Evolutionary conservation across 78 protist genomes (phyloP).

Genomic region (Dictyostelium capitatum): DNA sequence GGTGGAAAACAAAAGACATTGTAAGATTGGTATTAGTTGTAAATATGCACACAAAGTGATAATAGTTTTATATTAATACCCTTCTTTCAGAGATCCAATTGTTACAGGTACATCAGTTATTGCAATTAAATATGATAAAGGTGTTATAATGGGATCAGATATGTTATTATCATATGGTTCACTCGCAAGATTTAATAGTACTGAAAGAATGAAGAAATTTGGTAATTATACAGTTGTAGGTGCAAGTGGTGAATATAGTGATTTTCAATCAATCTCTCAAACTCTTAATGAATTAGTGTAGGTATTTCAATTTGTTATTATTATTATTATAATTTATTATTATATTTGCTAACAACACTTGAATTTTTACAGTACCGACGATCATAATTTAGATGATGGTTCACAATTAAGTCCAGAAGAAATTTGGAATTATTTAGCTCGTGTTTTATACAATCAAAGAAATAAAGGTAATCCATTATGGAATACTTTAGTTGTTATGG

Average conservation of each 20-base stretch:
- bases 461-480: conserved; percentile 90
- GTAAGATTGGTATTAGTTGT: neutral
- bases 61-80: neutral
- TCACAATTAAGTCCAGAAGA: conserved; percentile 69
- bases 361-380: conserved; percentile 27
- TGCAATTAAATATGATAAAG: conserved; percentile 94
- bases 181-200: conserved; percentile 90
- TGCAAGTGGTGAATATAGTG: conserved; percentile 93
- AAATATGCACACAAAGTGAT: neutral
- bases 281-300: conserved; percentile 83
- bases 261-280: conserved; percentile 91
- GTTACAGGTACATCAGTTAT: conserved; percentile 96
- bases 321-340: neutral
- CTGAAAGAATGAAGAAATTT: conserved; percentile 80
- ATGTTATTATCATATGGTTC: conserved; percentile 95
- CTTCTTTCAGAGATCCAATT: conserved; percentile 81
- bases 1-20: conserved; percentile 64
- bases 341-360: neutral
- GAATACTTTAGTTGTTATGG: conserved; percentile 90
- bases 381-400: conserved; percentile 78
- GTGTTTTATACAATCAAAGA: conserved; percentile 92
- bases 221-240: conserved; percentile 87
- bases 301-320: neutral
- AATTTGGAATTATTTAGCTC: conserved; percentile 85
- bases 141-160: conserved; percentile 95